Evolutionary conservation across 257 asterid genomes (phyloP).

Genomic region (Solanum sejunctum): DNA sequence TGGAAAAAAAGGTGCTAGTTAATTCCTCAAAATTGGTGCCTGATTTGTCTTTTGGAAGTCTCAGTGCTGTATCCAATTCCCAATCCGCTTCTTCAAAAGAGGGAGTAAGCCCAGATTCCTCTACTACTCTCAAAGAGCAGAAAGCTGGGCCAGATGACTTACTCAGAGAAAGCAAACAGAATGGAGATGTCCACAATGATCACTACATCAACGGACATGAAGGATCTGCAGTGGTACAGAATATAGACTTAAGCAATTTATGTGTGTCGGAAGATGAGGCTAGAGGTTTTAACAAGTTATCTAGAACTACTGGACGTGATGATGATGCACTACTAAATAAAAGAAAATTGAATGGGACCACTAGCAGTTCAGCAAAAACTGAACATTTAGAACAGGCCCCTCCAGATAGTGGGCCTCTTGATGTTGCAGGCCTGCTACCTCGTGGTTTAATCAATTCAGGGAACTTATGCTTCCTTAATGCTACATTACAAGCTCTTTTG

Average conservation of each 20-base stretch:
- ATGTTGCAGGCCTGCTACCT: conserved; percentile 48
- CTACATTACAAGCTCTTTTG: conserved; percentile 84
- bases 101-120: conserved; percentile 6
- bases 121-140: conserved; percentile 13
- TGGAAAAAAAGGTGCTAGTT: conserved; percentile 14
- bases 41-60: conserved; percentile 43
- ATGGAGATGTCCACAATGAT: conserved; percentile 26
- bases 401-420: conserved; percentile 21
- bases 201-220: conserved; percentile 13
- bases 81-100: conserved; percentile 15
- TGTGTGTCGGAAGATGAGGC: conserved; percentile 19
- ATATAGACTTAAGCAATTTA: conserved; percentile 14
- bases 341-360: conserved; percentile 23
- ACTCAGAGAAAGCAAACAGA: conserved; percentile 20
- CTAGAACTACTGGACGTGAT: conserved; percentile 3
- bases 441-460: conserved; percentile 83
- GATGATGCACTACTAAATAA: conserved; percentile 10
- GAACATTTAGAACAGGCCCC: conserved; percentile 17
- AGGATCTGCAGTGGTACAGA: conserved; percentile 10
- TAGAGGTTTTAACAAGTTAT: conserved; percentile 10
- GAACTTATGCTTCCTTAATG: conserved; percentile 88
- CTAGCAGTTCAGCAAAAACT: conserved; percentile 15
- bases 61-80: conserved; percentile 10
- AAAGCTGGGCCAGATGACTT: conserved; percentile 11
- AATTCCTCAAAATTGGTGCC: conserved; percentile 17